Conservation (phyloP, 1,284 basidiomycete genomes). For the Ganoderma lingzhi region DNA sequence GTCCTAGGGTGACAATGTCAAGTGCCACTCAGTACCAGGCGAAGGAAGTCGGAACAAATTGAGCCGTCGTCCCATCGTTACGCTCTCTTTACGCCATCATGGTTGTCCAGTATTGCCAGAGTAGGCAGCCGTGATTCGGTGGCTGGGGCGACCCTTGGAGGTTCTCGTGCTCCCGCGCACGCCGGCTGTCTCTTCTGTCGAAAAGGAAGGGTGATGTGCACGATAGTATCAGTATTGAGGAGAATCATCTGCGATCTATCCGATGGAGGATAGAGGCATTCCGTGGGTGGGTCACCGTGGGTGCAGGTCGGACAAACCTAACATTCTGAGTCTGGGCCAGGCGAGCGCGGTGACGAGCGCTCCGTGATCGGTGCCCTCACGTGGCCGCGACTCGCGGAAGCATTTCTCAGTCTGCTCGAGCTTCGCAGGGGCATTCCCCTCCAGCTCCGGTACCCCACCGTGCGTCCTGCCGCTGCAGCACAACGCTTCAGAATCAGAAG, state of each 20-base stretch:
- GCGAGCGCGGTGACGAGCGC: background rate
- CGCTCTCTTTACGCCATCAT: constrained; percentile 10
- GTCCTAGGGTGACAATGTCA: background rate
- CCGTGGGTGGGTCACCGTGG: background rate
- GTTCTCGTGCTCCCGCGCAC: background rate
- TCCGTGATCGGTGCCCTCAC: constrained; percentile 18
- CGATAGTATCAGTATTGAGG: constrained; percentile 15
- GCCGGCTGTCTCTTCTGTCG: background rate
- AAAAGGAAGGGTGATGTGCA: constrained; percentile 8
- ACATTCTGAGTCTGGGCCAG: constrained; percentile 9
- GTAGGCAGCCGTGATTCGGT: constrained; percentile 18
- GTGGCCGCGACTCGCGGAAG: constrained; percentile 26
- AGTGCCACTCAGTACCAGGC: background rate
- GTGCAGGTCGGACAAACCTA: background rate
- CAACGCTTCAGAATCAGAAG: background rate
- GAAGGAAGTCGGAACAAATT: background rate
- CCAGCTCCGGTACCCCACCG: constrained; percentile 9
- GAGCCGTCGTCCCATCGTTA: background rate
- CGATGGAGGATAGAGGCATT: constrained; percentile 11
- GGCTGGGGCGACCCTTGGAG: constrained; percentile 1
- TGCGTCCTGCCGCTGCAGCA: constrained; percentile 1
- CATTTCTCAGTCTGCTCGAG: background rate
- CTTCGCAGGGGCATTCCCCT: background rate
- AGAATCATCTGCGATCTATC: constrained; percentile 19
- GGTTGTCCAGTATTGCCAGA: constrained; percentile 16